These are phyloP conservation scores for Clavariopsis aquatica DNA, from an alignment of 495 filamentous ascomycete species.

Conservation along the genomic window DNA sequence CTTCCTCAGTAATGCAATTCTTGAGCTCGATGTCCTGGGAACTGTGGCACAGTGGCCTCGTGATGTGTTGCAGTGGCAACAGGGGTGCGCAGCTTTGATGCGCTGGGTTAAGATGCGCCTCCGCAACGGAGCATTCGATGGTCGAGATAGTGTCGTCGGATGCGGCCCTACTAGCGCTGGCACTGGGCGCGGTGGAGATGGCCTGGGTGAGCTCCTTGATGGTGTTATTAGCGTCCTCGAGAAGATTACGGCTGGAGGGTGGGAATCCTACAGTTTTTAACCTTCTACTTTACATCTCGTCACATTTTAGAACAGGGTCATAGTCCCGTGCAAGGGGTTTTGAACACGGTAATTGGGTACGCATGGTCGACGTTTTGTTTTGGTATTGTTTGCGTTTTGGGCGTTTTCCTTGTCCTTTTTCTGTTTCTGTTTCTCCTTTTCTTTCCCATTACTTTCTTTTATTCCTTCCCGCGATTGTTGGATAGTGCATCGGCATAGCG, in stretches of 20 bases:
- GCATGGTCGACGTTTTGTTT: background rate
- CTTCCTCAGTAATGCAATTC: conserved; percentile 26
- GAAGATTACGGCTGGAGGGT: conserved; percentile 32
- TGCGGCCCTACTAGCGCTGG: conserved; percentile 26
- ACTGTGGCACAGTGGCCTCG: conserved; percentile 27
- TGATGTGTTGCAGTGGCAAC: conserved; percentile 36
- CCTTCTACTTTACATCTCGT: background rate
- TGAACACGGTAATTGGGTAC: background rate
- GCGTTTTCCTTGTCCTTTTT: conserved; percentile 2
- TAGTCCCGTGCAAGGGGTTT: background rate
- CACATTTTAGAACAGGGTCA: background rate
- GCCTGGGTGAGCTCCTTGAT: conserved; percentile 32
- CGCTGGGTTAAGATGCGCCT: conserved; percentile 39
- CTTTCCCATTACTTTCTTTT: conserved; percentile 1
- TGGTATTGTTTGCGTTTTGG: background rate
- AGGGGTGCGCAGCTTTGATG: conserved; percentile 31
- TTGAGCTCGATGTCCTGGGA: conserved; percentile 28
- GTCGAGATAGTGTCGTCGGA: conserved; percentile 24
- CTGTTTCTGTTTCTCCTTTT: too few relatives aligned
- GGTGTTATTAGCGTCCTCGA: conserved; percentile 31
- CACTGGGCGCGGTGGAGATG: conserved; percentile 30
- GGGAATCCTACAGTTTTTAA: conserved; percentile 35
- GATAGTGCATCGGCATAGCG: conserved; percentile 37
- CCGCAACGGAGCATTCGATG: conserved; percentile 27
- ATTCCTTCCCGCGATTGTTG: conserved; percentile 24